Evolutionary conservation across 2,329 filamentous ascomycete genomes (phyloP).

Genomic region (Aschersonia sp.): DNA sequence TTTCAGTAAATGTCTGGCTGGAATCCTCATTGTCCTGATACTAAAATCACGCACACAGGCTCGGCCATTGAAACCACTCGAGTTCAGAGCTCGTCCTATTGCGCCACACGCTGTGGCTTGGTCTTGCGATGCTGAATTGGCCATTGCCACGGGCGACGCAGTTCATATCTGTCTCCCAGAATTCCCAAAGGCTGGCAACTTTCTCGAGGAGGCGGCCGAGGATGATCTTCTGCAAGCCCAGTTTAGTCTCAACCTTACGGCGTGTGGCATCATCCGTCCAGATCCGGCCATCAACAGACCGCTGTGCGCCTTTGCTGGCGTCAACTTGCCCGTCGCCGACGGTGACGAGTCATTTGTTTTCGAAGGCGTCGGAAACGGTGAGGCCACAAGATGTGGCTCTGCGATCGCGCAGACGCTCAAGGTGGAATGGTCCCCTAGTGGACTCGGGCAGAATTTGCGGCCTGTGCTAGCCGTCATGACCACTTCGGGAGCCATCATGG

Average conservation of each 20-base stretch:
- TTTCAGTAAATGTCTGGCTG: not conserved
- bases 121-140: conserved; percentile 44
- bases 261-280: conserved; percentile 19
- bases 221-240: conserved; percentile 16
- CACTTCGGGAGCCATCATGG: conserved; percentile 31
- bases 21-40: not conserved
- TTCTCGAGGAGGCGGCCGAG: conserved; percentile 12
- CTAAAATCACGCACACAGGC: conserved; percentile 14
- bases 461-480: conserved; percentile 36
- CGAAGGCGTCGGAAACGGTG: conserved; percentile 28
- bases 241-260: conserved; percentile 18
- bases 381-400: conserved; percentile 30
- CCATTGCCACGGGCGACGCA: conserved; percentile 40
- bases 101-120: conserved; percentile 30
- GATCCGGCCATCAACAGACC: conserved; percentile 29
- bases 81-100: conserved; percentile 27
- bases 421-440: conserved; percentile 43
- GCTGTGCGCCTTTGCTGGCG: conserved; percentile 24
- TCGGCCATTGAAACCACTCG: conserved; percentile 31
- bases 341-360: conserved; percentile 15
- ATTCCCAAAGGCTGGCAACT: conserved; percentile 13
- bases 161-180: conserved; percentile 36
- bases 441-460: conserved; percentile 38
- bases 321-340: conserved; percentile 14
- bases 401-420: conserved; percentile 40